Evolutionary conservation across 352 stramenopile species (phyloP), one percentile per base, ranked within the genome.

Genomic region (Phytophthora palmivora): DNA sequence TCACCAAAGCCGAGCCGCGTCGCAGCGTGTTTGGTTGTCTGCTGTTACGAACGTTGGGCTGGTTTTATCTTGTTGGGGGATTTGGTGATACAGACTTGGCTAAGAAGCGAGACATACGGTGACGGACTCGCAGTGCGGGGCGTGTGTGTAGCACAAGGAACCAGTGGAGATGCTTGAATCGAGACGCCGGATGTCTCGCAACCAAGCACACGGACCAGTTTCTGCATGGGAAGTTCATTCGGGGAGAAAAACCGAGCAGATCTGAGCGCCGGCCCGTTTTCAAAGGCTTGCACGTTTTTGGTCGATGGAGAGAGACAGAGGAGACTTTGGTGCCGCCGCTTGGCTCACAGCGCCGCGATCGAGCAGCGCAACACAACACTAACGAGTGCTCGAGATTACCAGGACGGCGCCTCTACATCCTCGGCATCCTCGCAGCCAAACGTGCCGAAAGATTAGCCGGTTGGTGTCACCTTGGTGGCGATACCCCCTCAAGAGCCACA

Each of bases 71-170:
- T 43, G 24, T 45, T 51, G 39, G 57, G 50, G 49, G 57, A 59
- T 57, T 64, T 54, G 57, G 49, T 59, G 57, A 30, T 37, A 42
- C 50, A 58, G 26, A 72, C 58, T 74, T 67, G 58, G 65, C 58
- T 70, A 67, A 74, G 59, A 62, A 55, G 36, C 44, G 43, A 70
- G 39, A 71, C 60, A 63, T 74, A 67, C 60, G 54, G 60, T 67
- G 54, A 46, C 15, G n/a, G 52, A 47, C 43, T 51, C 47, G 51
- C 44, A 46, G 53, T 61, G 59, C 59, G 53, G 60, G 52, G 44
- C 24, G 59, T 26, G 66, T 74, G 61, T 24, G 66, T 74, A 74
- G 66, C 66, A 59, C 44, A 18, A 12, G 32, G 47, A 70, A 67
- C 49, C 60, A 59, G 60, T 70, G 52, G 58, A 60, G 64, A 69